Evolutionary conservation across 441 rosid species (phyloP).

Genomic region (Eruca vesicaria): DNA sequence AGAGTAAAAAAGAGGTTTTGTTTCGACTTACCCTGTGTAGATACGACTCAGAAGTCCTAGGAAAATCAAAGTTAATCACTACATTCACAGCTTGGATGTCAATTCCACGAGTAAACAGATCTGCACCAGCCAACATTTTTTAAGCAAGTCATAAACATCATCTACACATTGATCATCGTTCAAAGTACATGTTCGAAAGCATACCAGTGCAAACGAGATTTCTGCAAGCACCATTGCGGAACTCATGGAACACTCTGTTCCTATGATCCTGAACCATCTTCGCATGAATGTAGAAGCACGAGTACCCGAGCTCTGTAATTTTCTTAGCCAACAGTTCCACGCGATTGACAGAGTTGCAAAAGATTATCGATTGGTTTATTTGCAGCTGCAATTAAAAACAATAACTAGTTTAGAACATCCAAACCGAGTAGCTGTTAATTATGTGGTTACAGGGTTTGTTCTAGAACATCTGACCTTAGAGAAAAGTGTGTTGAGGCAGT

Average conservation of each 20-base stretch:
- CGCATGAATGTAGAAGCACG: conserved; percentile 90
- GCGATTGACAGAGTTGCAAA: conserved; percentile 93
- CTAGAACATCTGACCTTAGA: conserved; percentile 57
- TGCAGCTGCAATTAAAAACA: conserved; percentile 58
- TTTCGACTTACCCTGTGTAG: conserved; percentile 77
- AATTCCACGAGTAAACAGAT: conserved; percentile 89
- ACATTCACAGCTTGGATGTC: conserved; percentile 97
- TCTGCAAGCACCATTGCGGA: conserved; percentile 98
- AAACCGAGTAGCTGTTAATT: neutral
- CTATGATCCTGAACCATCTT: conserved; percentile 98
- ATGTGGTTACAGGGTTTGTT: conserved; percentile 6
- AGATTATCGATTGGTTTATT: conserved; percentile 91
- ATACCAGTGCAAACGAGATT: conserved; percentile 96
- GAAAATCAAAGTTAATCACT: conserved; percentile 89
- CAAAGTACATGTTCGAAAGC: conserved; percentile 16
- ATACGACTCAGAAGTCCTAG: conserved; percentile 87
- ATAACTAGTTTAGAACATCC: neutral
- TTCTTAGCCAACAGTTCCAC: conserved; percentile 92
- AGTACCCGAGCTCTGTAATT: conserved; percentile 94
- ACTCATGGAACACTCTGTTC: conserved; percentile 92
- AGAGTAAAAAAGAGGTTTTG: neutral
- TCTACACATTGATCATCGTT: neutral
- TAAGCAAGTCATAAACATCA: conserved; percentile 2
- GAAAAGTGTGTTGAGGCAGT: conserved; percentile 92
- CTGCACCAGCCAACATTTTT: conserved; percentile 41